These are phyloP conservation scores for Lasiodiplodia sp. DNA, from an alignment of 2,329 filamentous ascomycete species.

Conservation along the genomic window DNA sequence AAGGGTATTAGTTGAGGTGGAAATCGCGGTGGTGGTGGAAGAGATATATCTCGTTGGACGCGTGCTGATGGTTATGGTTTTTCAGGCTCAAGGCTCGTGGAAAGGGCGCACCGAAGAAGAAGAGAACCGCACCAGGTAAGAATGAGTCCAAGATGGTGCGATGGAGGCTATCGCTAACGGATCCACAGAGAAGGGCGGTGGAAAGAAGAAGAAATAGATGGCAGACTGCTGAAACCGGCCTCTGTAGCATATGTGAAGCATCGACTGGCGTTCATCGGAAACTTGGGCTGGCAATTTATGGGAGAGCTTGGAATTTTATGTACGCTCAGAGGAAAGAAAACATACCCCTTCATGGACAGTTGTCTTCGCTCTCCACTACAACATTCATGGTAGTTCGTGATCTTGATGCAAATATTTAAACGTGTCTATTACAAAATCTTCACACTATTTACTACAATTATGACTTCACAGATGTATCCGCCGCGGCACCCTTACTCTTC, in stretches of 20 bases:
- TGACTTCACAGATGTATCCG: constrained; percentile 14
- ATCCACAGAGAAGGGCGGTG: constrained; percentile 9
- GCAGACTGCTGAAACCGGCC: not conserved
- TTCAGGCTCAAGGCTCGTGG: constrained; percentile 67
- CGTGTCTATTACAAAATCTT: not conserved
- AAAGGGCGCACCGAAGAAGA: constrained; percentile 78
- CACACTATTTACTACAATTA: constrained; percentile 2
- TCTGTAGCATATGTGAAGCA: constrained; percentile 22
- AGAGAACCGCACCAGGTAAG: constrained; percentile 23
- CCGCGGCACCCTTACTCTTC: constrained; percentile 10
- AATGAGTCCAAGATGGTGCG: not conserved
- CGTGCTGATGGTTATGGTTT: constrained; percentile 8
- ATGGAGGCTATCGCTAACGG: not conserved
- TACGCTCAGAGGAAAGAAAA: constrained; percentile 1
- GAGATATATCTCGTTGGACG: too few species aligned
- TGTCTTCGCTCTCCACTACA: not conserved
- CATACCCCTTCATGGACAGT: constrained; percentile 6
- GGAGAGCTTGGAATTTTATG: not conserved
- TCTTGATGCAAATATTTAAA: not conserved
- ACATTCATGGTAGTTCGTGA: not conserved
- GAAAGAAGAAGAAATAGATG: constrained; percentile 24
- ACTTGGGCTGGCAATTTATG: constrained; percentile 12
- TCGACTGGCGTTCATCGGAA: constrained; percentile 20
- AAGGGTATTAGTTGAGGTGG: not conserved
- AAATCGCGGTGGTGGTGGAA: not conserved